Evolutionary conservation across 2,329 filamentous ascomycete species (phyloP).

Genomic region (Ophiosphaerella narmari): DNA sequence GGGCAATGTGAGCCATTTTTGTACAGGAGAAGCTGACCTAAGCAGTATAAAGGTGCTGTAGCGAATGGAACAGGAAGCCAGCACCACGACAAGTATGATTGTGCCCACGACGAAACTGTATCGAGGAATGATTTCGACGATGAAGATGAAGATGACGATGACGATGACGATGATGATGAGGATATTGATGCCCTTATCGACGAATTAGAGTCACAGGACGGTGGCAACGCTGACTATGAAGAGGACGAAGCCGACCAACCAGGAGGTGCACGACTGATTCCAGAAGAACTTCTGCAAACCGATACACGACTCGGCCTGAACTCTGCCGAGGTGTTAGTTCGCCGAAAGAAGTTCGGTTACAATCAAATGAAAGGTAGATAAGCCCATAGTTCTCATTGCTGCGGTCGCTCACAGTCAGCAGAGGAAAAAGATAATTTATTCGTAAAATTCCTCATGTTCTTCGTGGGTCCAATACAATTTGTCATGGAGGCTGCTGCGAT

Average conservation of each 20-base stretch:
- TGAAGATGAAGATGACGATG: slow-evolving; percentile 45
- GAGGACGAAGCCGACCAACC: slow-evolving; percentile 60
- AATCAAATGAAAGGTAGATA: slow-evolving; percentile 75
- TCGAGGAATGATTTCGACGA: slow-evolving; percentile 2
- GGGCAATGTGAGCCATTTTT: not conserved
- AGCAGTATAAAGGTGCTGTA: not conserved
- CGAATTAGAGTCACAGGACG: slow-evolving; percentile 82
- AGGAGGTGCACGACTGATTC: slow-evolving; percentile 63
- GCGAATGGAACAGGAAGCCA: not conserved
- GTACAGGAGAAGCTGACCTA: not conserved
- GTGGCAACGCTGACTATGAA: slow-evolving; percentile 67
- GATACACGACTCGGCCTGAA: slow-evolving; percentile 74
- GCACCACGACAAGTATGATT: slow-evolving; percentile 6
- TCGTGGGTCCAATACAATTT: slow-evolving; percentile 88
- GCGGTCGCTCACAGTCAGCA: slow-evolving; percentile 19
- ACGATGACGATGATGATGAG: slow-evolving; percentile 73
- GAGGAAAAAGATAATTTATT: slow-evolving; percentile 86
- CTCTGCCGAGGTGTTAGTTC: slow-evolving; percentile 66
- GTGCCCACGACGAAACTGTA: slow-evolving; percentile 1
- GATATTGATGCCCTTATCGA: slow-evolving; percentile 87
- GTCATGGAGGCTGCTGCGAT: slow-evolving; percentile 87
- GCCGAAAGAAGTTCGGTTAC: slow-evolving; percentile 75
- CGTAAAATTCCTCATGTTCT: slow-evolving; percentile 81
- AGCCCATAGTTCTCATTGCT: not conserved
- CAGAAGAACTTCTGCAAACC: slow-evolving; percentile 78